Base-by-base conservation (phyloP, 2,329 filamentous ascomycete species). In the Parastagonospora nodorum region DNA sequence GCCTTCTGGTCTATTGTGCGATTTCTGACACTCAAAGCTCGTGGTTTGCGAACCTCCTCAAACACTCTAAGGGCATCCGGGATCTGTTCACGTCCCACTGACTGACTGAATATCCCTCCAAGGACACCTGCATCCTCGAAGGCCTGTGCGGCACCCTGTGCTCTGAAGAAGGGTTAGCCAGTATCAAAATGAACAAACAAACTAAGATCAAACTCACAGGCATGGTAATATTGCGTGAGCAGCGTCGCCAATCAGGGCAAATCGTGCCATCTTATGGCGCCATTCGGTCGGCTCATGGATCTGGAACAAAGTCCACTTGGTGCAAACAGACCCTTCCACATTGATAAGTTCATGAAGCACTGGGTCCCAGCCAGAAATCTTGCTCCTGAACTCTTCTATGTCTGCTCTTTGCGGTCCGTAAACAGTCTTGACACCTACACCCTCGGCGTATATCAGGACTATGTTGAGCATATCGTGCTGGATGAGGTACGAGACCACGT, bases 41-140 rank as follows among this genome's bases (percentile, higher is more conserved):
- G 38, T 40, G 38, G 38, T 40, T 27, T 40, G 19, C 38, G 38
- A 40, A 40, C 19, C 38, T 40, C 38, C 19, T 40, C 38, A 24
- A 40, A 40, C 10, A 40, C 38, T 24, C 19, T 40, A n/a, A 40
- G 19, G 38, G 38, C 38, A 40, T 40, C 38, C 19, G 38, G 38
- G 24, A 40, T 28, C 29, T 40, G 38, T 8, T 40, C 38, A 40
- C 14, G 38, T 40, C 38, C 19, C 19, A 40, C 38, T 9, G 38
- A 28, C 16, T 40, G 38, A 10, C 38, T 40, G 19, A 40, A 40
- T 40, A 40, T 40, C 8, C 38, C 38, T 40, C 38, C 38, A 40
- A 40, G 38, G 24, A 40, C 38, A 28, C 38, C 38, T 9, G 38
- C 38, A 40, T 40, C 38, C 38, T 40, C 38, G 38, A 40, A 40